phyloP scores from a whole-genome alignment of 1,284 basidiomycete species.

The Tremellales sp. region DNA sequence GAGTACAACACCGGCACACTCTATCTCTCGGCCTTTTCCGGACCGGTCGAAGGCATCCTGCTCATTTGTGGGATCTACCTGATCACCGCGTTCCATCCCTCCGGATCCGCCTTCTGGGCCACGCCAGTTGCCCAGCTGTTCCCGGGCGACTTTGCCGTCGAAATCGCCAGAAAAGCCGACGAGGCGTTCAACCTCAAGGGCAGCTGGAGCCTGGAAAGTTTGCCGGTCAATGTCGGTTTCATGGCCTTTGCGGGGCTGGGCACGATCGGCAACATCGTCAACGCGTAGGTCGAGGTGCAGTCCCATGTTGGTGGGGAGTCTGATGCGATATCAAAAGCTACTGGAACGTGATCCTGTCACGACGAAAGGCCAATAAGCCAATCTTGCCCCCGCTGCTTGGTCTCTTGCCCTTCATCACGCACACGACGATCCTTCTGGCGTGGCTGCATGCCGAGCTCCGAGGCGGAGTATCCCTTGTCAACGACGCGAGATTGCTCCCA shows the following conservation, averaged over 20 bases:
- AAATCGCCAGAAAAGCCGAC: constrained; percentile 28
- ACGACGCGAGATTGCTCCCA: constrained; percentile 67
- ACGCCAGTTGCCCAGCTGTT: constrained; percentile 36
- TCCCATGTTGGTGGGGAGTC: neutral
- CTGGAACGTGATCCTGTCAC: constrained; percentile 64
- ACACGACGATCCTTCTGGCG: constrained; percentile 64
- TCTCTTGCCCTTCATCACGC: constrained; percentile 73
- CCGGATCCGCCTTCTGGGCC: constrained; percentile 74
- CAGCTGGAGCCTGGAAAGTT: constrained; percentile 48
- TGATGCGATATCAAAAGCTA: constrained; percentile 54
- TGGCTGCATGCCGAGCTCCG: constrained; percentile 69
- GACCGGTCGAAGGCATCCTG: constrained; percentile 93
- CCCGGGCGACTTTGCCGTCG: constrained; percentile 20
- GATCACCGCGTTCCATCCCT: constrained; percentile 58
- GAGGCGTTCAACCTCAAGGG: constrained; percentile 26
- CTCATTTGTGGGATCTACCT: constrained; percentile 76
- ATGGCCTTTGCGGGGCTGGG: constrained; percentile 76
- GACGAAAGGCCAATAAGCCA: constrained; percentile 51
- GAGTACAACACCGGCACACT: constrained; percentile 92
- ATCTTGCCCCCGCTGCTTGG: constrained; percentile 62
- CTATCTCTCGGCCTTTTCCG: constrained; percentile 89
- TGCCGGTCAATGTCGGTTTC: constrained; percentile 81
- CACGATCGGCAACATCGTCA: constrained; percentile 74
- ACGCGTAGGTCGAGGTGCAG: constrained; percentile 52
- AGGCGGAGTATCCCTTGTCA: constrained; percentile 51